Percentiles rank a stretch among this genome's conserved stretches.
These are phyloP conservation scores for Colletotrichum tamarilloi DNA, from an alignment of 2,329 filamentous ascomycete genomes.

Conservation along the genomic window DNA sequence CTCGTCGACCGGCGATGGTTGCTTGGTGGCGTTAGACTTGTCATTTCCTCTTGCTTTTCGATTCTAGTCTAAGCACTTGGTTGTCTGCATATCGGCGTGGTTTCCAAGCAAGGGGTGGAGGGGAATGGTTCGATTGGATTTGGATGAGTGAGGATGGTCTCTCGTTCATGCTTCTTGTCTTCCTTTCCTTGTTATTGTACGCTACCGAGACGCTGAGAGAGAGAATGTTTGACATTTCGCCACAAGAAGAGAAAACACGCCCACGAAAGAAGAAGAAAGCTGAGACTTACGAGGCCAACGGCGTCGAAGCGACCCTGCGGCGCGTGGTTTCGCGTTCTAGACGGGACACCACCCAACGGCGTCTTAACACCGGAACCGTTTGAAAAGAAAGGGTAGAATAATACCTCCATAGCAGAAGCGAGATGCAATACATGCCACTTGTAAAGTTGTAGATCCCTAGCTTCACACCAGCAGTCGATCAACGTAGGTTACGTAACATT, in stretches of 20 bases:
- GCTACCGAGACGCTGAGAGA: background rate
- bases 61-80: background rate
- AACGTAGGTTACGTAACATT: constrained; percentile 4
- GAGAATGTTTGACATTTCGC: background rate
- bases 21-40: constrained; percentile 2
- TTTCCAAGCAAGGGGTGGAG: constrained; percentile 1
- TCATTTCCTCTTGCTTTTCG: background rate
- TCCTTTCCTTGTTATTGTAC: background rate
- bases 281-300: constrained; percentile 29
- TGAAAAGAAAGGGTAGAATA: background rate
- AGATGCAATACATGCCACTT: background rate
- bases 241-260: constrained; percentile 31
- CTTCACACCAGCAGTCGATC: constrained; percentile 7
- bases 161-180: background rate
- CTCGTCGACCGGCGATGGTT: background rate
- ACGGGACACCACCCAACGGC: constrained; percentile 11
- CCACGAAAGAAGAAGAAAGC: constrained; percentile 23
- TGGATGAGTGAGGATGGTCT: background rate
- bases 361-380: background rate
- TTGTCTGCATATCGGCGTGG: constrained; percentile 7
- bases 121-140: background rate
- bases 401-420: background rate
- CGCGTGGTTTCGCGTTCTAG: constrained; percentile 18
- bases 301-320: background rate
- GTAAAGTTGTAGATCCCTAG: background rate